Percentiles rank a stretch among this genome's conserved stretches.
Conservation (phyloP, 305 asterid genomes). For the Rubia tinctorum region DNA sequence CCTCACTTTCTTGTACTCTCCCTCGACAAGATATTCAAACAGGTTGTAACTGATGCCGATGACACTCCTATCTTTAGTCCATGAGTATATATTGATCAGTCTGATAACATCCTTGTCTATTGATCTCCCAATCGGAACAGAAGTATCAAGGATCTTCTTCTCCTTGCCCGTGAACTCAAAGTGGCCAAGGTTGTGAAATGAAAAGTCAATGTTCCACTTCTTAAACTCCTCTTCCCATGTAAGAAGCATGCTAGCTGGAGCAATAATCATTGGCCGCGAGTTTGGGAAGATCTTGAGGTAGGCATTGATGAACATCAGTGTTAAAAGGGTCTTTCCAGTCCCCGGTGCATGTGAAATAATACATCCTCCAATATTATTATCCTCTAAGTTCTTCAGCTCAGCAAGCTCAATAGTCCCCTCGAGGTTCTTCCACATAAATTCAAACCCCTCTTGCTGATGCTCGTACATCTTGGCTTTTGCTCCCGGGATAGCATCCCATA, state of each 20-base stretch:
- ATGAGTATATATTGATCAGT: conserved; percentile 36
- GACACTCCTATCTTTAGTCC: conserved; percentile 38
- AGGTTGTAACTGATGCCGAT: conserved; percentile 54
- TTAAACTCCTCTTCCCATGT: conserved; percentile 76
- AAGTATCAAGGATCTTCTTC: conserved; percentile 14
- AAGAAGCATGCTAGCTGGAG: conserved; percentile 61
- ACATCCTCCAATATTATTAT: conserved; percentile 47
- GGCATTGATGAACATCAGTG: conserved; percentile 48
- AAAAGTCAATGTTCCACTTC: conserved; percentile 54
- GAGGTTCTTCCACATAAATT: conserved; percentile 64
- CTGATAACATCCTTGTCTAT: conserved; percentile 26
- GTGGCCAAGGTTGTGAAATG: conserved; percentile 51
- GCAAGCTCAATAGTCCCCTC: conserved; percentile 43
- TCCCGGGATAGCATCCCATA: conserved; percentile 52
- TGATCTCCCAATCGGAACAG: conserved; percentile 9
- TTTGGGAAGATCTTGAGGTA: conserved; percentile 47
- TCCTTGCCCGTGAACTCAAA: conserved; percentile 32
- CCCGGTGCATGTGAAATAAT: conserved; percentile 84
- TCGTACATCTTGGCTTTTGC: conserved; percentile 42
- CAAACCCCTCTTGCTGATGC: conserved; percentile 75
- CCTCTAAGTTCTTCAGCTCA: conserved; percentile 27
- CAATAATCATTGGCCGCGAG: conserved; percentile 45
- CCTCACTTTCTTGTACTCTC: conserved; percentile 9
- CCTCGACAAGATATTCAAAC: conserved; percentile 39
- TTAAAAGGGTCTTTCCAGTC: conserved; percentile 71